Evolutionary conservation across 805 yeast species (phyloP), one percentile per base, ranked within the genome.

Genomic region (Sugiyamaella boreocaroliniensis): DNA sequence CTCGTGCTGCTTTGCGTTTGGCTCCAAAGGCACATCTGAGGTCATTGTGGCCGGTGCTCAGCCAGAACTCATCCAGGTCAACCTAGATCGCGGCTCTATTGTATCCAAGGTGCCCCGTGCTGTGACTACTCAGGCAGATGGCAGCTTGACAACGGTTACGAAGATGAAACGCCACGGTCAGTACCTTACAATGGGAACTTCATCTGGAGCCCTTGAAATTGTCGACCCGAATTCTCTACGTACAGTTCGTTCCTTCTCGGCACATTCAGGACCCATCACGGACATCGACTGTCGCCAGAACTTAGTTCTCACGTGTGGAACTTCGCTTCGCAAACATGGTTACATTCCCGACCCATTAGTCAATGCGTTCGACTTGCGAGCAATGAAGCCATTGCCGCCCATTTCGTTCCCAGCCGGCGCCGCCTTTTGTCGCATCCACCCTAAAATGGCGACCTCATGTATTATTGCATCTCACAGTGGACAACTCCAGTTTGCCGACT

Each of bases 401-500:
- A 75, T 92, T 7, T 81, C 97, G 3, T 89, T 89, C 62, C 89
- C 93, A 0, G 84, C 89, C 0, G 97, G 97, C 11, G 97, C 98
- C 0, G 76, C 86, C 9, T 86, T 78, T 64, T 93, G 85, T 1
- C 76, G 86, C 47, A 75, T 92, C 56, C 97, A 92, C 69, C 97
- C 98, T 6, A 85, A 86, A 55, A 65, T 89, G 48, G 86, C 96
- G 5, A 85, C 86, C 40, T 81, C 85, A 37, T 79, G 89, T 45
- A 66, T 89, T 4, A 81, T 87, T 7, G 85, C 88, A 0, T 85
- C 97, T 0, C 75, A 76, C 18, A 68, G 79, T 19, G 98, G 98
- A 15, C 92, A 89, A 55, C 72, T 93, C 53, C 96, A 89, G 63
- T 84, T 89, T 58, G 78, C 89, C 22, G 97, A 93, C 67, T 77